Conservation (phyloP, 208 protist genomes). For the Leishmania mexicana region DNA sequence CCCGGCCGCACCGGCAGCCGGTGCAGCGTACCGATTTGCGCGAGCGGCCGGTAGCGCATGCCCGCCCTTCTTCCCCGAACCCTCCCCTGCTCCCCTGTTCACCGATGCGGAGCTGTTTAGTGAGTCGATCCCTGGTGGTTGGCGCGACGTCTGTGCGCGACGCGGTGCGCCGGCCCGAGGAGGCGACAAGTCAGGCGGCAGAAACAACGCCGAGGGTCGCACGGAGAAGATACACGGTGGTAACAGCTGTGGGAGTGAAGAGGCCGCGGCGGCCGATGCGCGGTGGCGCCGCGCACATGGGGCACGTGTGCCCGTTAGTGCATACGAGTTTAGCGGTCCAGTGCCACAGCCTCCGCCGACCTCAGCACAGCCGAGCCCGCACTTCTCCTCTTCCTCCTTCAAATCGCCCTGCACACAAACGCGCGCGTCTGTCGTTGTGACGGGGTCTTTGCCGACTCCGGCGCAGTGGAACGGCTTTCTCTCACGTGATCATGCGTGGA, state of each 20-base stretch:
- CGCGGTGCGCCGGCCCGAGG: slow-evolving; percentile 5
- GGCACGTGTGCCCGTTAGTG: slow-evolving; percentile 65
- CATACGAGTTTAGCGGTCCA: slow-evolving; percentile 37
- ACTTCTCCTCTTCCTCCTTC: not conserved
- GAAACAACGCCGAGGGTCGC: not conserved
- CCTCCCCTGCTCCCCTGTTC: slow-evolving; percentile 37
- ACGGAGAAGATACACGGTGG: not conserved
- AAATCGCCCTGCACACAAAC: not conserved
- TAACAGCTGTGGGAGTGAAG: not conserved
- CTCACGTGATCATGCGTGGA: slow-evolving; percentile 21
- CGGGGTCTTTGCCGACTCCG: slow-evolving; percentile 5
- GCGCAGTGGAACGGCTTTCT: slow-evolving; percentile 20
- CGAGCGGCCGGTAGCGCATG: slow-evolving; percentile 18
- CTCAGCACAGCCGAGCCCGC: not conserved
- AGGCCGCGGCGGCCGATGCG: slow-evolving; percentile 32
- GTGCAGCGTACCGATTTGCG: slow-evolving; percentile 32
- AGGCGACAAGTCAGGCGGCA: not conserved
- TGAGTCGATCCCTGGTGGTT: slow-evolving; percentile 41
- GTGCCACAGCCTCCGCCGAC: not conserved
- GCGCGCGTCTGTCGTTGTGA: not conserved
- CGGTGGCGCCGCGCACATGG: slow-evolving; percentile 67
- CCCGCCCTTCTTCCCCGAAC: not conserved
- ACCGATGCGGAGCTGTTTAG: slow-evolving; percentile 72
- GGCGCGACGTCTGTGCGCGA: slow-evolving; percentile 24
- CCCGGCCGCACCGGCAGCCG: slow-evolving; percentile 12